Evolutionary conservation across 768 basidiomycete genomes (phyloP), one percentile per base, ranked within the genome.

Genomic region (Agrocybe chaxingu): DNA sequence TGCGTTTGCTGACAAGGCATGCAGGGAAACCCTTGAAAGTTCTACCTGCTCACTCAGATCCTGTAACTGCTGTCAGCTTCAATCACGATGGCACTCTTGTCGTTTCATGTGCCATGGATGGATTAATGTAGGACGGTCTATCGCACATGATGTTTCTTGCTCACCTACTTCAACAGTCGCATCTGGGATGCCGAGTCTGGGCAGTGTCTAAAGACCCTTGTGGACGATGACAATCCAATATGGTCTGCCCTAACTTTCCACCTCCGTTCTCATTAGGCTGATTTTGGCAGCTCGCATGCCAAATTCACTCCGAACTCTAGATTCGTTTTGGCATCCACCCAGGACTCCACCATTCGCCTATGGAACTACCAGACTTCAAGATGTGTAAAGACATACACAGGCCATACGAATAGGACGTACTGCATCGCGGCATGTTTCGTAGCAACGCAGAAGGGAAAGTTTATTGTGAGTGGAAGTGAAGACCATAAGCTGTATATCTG

Each of bases 141-240:
- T 31, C 47, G 3, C 41, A 33, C 10, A 45, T 50, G 33, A 43
- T 32, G 5, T 18, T 30, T 39, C 24, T 37, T 9, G 18, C 33
- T 11, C 19, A 47, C 34, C 13, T 46, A 8, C 7, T 51, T 47
- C 44, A 62, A 24, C 24, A 99, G 96, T 63, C 95, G 97, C 50
- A 83, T 98, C 52, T 99, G 97, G 97, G 96, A 99, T 62, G 86
- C 92, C 0, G 85, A 94, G 48, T 96, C 95, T 3, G 97, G 96
- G 2, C 97, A 99, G 69, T 99, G 97, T 68, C 75, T 99, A 44
- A 98, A 97, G 68, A 98, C 97, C 1, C 69, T 99, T 41, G 95
- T 94, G 8, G 94, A 98, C 58, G 97, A 98, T 60, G 92, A 93
- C 55, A 97, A 93, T 68, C 95, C 96, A 2, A 87, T 94, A 66